Evolutionary conservation across 2,329 filamentous ascomycete genomes (phyloP).

Genomic region (Aurifilum marmelostoma): DNA sequence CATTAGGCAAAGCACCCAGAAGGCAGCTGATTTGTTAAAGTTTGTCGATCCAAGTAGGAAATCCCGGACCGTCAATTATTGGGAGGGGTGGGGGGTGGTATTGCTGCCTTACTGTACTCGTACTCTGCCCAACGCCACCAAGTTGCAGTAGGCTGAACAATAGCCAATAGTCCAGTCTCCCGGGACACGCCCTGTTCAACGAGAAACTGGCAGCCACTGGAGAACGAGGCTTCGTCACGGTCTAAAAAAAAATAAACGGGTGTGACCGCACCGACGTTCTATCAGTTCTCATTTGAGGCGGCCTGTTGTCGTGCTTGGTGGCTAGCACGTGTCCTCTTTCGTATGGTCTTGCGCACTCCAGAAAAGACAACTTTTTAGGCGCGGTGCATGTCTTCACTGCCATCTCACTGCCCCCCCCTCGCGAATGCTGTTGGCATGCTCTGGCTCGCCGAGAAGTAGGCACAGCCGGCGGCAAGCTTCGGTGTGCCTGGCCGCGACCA

Average conservation of each 20-base stretch:
- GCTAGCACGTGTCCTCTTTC: neutral
- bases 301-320: neutral
- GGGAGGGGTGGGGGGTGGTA: too few relatives aligned
- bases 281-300: neutral
- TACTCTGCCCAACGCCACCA: conserved; percentile 13
- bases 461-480: neutral
- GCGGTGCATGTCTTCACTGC: too few relatives aligned
- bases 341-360: neutral
- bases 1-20: neutral
- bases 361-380: neutral
- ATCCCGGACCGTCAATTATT: neutral
- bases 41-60: neutral
- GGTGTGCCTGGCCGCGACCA: neutral
- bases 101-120: conserved; percentile 22
- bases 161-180: conserved; percentile 26
- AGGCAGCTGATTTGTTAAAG: neutral
- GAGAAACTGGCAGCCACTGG: neutral
- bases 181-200: conserved; percentile 15
- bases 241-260: neutral
- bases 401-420: neutral
- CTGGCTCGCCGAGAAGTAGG: neutral
- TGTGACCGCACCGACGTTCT: neutral
- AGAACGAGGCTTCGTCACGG: neutral
- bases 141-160: conserved; percentile 8
- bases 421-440: neutral